Base-by-base conservation (phyloP, 2,329 filamentous ascomycete genomes). In the Colletotrichum scovillei region DNA sequence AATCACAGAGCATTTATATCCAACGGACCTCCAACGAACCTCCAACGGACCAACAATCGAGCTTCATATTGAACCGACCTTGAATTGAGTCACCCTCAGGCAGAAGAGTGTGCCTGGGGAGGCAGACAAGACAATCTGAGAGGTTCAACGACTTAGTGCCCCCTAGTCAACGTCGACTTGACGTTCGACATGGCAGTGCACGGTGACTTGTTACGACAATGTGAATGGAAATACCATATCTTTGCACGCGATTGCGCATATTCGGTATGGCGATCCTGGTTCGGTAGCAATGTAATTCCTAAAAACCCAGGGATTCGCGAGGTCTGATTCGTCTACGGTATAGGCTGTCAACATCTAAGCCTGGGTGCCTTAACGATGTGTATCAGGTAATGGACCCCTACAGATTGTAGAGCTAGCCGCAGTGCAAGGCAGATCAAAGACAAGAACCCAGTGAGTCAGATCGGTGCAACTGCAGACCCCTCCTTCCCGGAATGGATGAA, bases 61-160 rank as follows among this genome's bases (percentile, higher is more conserved):
- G 52, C 22, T 22, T 65, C 63, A 57, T 4, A 32, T 56, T 19
- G 11, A 16, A 24, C 5, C 19, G 19, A 49, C n/a, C 46, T 12
- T 35, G 16, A 3, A 28, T 46, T 65, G 63, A 65, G 52, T 65
- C 63, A 65, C 32, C 9, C 12, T 56, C 11, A 57, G 52, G 24
- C 63, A 55, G 52, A 53, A 55, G 14, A 59, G 26, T 52, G 19
- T 64, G 62, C 49, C 49, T 64, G 12, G n/a, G n/a, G 5, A 53
- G 52, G 63, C 63, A 65, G 63, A 65, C 63, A 9, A 65, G 52
- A 65, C 62, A 64, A 14, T 57, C 63, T 32, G 38, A 12, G 35
- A 46, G 14, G 19, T 56, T 30, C 52, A 19, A 24, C 52, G 30
- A 52, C 63, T 32, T 46, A 57, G 32, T 22, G 38, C 24, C 52